phyloP scores from a whole-genome alignment of 2,329 filamentous ascomycete genomes.

The Sporothrix pseudoabietina region DNA sequence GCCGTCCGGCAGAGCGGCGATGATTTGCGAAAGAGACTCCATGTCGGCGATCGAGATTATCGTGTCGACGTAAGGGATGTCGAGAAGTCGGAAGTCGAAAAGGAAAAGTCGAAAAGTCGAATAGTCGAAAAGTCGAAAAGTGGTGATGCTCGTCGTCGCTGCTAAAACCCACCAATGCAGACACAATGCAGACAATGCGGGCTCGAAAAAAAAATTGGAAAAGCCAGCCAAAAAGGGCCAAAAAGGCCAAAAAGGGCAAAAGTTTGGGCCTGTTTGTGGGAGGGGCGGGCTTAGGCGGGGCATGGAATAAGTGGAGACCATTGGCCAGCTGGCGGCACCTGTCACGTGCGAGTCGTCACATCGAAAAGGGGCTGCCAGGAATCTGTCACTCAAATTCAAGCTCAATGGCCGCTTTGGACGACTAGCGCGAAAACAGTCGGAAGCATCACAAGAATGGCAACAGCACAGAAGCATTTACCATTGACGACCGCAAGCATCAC shows the following conservation, averaged over 20 bases:
- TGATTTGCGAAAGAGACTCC: conserved; percentile 58
- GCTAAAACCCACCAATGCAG: background rate
- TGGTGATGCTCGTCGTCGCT: background rate
- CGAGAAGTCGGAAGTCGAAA: background rate
- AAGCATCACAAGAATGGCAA: background rate
- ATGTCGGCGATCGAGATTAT: conserved; percentile 19
- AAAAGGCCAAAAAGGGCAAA: too few species aligned
- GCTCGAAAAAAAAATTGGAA: background rate
- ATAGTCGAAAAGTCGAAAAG: background rate
- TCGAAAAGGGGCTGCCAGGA: background rate
- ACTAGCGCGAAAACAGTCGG: background rate
- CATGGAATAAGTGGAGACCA: background rate
- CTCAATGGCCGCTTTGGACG: background rate
- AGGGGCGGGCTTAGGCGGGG: conserved; percentile 21
- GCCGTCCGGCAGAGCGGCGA: conserved; percentile 70
- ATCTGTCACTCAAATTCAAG: background rate
- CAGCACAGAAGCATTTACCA: background rate
- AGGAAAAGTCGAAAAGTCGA: too few species aligned
- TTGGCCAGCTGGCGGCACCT: conserved; percentile 27
- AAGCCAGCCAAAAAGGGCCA: conserved; percentile 1
- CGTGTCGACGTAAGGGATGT: background rate
- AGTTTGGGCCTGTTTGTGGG: conserved; percentile 29
- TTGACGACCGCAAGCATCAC: background rate
- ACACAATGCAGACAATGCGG: background rate
- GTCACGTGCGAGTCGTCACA: background rate